A percentile compares a stretch with the other conserved stretches of the same genome.
These are phyloP conservation scores for Candida neerlandica DNA, from an alignment of 1,139 yeast species.

Conservation along the genomic window DNA sequence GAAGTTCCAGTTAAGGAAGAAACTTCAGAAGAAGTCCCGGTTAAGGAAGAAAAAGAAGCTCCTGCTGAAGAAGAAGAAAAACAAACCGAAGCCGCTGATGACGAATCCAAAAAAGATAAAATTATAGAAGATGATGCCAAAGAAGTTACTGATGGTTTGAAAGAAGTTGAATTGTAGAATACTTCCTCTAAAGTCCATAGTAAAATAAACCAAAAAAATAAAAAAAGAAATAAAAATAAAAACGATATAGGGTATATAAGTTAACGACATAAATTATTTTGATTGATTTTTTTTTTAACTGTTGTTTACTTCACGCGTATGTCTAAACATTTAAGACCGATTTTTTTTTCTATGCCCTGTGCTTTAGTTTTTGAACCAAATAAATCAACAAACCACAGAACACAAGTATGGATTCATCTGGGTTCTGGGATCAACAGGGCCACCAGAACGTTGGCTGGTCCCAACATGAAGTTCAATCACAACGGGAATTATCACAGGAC, in stretches of 20 bases:
- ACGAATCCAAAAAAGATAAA: conserved; percentile 13
- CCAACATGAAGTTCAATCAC: conserved; percentile 37
- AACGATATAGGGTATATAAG: background rate
- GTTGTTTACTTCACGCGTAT: too few species aligned
- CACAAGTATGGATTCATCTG: conserved; percentile 28
- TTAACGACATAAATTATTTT: conserved; percentile 2
- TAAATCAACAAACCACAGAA: background rate
- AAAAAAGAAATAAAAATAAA: background rate
- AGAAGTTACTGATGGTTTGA: conserved; percentile 12
- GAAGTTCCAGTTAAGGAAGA: conserved; percentile 8
- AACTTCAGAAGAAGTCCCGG: conserved; percentile 10
- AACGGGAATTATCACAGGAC: conserved; percentile 35
- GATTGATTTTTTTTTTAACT: background rate
- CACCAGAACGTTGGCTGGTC: background rate
- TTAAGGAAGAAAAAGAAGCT: conserved; percentile 5
- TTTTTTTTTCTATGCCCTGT: background rate
- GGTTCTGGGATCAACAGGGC: conserved; percentile 29
- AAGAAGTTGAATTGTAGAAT: conserved; percentile 15
- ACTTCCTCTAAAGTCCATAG: background rate
- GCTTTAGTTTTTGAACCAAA: background rate
- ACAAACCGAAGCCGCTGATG: conserved; percentile 2
- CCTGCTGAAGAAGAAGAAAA: background rate
- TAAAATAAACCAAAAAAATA: background rate
- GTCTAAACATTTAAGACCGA: background rate
- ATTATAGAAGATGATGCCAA: conserved; percentile 3